phyloP scores from a whole-genome alignment of 495 filamentous ascomycete species.

The Collariella sp. region DNA sequence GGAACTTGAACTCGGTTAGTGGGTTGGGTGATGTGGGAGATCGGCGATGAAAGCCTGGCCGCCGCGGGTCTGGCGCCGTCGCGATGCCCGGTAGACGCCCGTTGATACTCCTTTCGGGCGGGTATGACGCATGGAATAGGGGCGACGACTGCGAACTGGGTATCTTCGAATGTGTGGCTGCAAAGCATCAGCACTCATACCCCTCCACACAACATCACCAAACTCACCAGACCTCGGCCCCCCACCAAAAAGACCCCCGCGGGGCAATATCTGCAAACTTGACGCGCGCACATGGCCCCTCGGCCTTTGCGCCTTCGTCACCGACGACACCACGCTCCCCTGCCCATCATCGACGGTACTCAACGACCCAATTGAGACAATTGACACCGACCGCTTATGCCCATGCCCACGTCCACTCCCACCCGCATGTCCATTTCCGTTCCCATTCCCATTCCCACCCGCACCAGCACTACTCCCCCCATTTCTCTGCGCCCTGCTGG shows the following conservation, averaged over 20 bases:
- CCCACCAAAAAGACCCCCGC: constrained; percentile 32
- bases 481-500: not conserved
- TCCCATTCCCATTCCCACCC: not conserved
- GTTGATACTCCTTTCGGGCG: constrained; percentile 32
- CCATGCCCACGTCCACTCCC: constrained; percentile 24
- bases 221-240: constrained; percentile 28
- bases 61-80: constrained; percentile 36
- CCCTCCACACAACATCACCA: not conserved
- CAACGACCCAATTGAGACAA: constrained; percentile 77
- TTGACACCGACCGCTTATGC: constrained; percentile 78
- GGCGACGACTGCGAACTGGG: constrained; percentile 34
- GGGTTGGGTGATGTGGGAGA: constrained; percentile 34
- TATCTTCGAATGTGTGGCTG: constrained; percentile 35
- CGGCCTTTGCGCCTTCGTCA: constrained; percentile 42
- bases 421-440: not conserved
- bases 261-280: constrained; percentile 70
- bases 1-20: constrained; percentile 63
- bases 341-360: constrained; percentile 24
- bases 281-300: constrained; percentile 71
- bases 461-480: not conserved
- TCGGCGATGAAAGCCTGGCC: constrained; percentile 17
- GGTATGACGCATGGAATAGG: constrained; percentile 42
- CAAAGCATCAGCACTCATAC: not conserved
- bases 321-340: constrained; percentile 3
- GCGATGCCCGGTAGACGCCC: constrained; percentile 29